Base-by-base conservation (phyloP, 148 eudicot genomes). In the Pharnaceum exiguum region DNA sequence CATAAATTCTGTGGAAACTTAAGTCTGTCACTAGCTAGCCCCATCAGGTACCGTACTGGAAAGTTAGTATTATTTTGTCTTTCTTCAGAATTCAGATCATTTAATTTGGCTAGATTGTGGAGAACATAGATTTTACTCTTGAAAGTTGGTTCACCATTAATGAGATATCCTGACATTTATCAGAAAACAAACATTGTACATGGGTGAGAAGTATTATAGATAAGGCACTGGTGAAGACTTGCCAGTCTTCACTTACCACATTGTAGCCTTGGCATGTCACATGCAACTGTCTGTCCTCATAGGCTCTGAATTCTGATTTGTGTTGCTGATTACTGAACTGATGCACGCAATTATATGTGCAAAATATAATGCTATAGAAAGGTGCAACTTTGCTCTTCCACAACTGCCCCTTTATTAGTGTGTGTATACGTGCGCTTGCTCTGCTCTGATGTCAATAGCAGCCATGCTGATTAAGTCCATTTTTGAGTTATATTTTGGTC, bases 261-360 rank as follows among this genome's bases (percentile, higher is more conserved):
- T 44, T 67, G 64, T 53, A 67, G 58, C 64, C 71, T 37, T 37
- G 26, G 19, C 48, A 68, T 46, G 29, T 68, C 57, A 49, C 56
- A 47, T 51, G 51, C 51, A 27, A 55, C 29, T 32, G 46, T 33
- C 32, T 45, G 33, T 32, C 49, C 26, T 53, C 37, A 10, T 44
- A 29, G 44, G 46, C 12, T 53, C 44, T 10, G 44, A 23, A 10
- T 42, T 31, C 38, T 28, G n/a, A n/a, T 16, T 10, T 19, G 28
- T 33, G 19, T 24, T 30, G 30, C 55, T 60, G 55, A 36, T 50
- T 37, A 15, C 18, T 32, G 29, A 25, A 1, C n/a, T 51, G 47
- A 37, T 44, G 25, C 42, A 15, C 38, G 39, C 22, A 18, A 46
- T 56, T 16, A 18, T 47, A 45, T 60, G 40, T 24, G 13, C 23